Evolutionary conservation across 2,329 filamentous ascomycete genomes (phyloP), one percentile per base, ranked within the genome.

Genomic region (Fusarium acutatum): DNA sequence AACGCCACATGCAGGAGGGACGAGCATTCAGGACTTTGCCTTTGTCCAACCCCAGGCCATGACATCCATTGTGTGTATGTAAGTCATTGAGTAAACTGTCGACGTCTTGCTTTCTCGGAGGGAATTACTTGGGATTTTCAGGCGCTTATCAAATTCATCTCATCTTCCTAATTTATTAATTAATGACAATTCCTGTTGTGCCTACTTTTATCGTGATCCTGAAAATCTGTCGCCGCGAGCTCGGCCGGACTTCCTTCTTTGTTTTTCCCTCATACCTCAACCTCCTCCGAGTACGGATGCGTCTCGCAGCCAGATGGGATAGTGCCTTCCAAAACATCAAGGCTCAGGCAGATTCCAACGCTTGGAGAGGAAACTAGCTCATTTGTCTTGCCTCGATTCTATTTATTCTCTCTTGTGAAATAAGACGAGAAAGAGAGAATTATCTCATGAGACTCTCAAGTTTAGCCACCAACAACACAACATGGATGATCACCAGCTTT

Each of bases 261-360:
- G 44, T 58, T 68, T 72, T 69, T 44, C 63, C 71, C 71, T 69
- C 71, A 64, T 67, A 30, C 32, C 49, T 53, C 43, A 52, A 61
- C 22, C 26, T 40, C 59, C 67, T 73, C 71, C 71, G 71, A 73
- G 37, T 61, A 22, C 71, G 71, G 71, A 73, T 68, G 71, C 63
- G 41, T 53, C 49, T 59, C 53, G 46, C 44, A 58, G 38, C 47
- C 41, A 65, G 38, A 57, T 40, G 34, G 60, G 38, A 63, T 60
- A 56, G 47, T 64, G 46, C 58, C 57, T 71, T 54, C 50, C 71
- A 22, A 67, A 64, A 30, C 18, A 40, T 28, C 47, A 52, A 67
- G 43, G 34, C 32, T 22, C 22, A 32, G 15, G 22, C 26, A 32
- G 22, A 15, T 35, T 41, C 24, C 20, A 35, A n/a, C 32, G 26